phyloP scores from a whole-genome alignment of 2,329 filamentous ascomycete genomes.

The Ilyonectria robusta region DNA sequence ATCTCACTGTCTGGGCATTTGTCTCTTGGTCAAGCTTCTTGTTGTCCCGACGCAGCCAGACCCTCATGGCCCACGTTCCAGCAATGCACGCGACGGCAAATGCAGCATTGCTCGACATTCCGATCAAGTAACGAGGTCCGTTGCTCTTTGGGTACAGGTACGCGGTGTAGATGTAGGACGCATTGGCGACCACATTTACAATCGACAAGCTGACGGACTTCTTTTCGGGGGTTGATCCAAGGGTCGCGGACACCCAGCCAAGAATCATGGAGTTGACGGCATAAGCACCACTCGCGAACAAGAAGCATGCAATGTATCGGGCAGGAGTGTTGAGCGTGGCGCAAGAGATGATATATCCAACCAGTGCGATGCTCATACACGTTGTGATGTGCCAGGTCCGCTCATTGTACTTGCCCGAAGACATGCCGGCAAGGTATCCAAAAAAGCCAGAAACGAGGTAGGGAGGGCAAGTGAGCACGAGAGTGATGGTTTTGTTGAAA shows the following conservation, averaged over 20 bases:
- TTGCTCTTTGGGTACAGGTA: slow-evolving; percentile 59
- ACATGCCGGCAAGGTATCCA: slow-evolving; percentile 58
- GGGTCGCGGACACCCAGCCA: slow-evolving; percentile 58
- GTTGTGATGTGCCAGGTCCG: slow-evolving; percentile 53
- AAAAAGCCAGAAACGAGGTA: slow-evolving; percentile 59
- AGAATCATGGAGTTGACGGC: slow-evolving; percentile 60
- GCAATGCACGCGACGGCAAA: slow-evolving; percentile 48
- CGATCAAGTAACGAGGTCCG: slow-evolving; percentile 58
- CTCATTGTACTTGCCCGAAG: slow-evolving; percentile 59
- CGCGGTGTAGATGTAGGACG: slow-evolving; percentile 61
- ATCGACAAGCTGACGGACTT: slow-evolving; percentile 59
- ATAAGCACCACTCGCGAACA: slow-evolving; percentile 54
- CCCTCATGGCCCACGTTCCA: slow-evolving; percentile 42
- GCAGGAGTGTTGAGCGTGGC: slow-evolving; percentile 49
- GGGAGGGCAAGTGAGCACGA: slow-evolving; percentile 63
- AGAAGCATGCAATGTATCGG: slow-evolving; percentile 53
- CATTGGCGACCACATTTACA: slow-evolving; percentile 60
- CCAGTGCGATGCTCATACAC: slow-evolving; percentile 55
- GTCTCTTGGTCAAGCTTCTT: slow-evolving; percentile 42
- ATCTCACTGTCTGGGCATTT: slow-evolving; percentile 27
- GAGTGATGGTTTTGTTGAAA: slow-evolving; percentile 61
- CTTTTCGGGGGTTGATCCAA: slow-evolving; percentile 61
- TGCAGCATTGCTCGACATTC: slow-evolving; percentile 51
- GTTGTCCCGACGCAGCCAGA: slow-evolving; percentile 45
- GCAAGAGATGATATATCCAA: slow-evolving; percentile 56